Evolutionary conservation across 2,329 filamentous ascomycete species (phyloP), one percentile per base, ranked within the genome.

Genomic region (Apiospora saccharicola): DNA sequence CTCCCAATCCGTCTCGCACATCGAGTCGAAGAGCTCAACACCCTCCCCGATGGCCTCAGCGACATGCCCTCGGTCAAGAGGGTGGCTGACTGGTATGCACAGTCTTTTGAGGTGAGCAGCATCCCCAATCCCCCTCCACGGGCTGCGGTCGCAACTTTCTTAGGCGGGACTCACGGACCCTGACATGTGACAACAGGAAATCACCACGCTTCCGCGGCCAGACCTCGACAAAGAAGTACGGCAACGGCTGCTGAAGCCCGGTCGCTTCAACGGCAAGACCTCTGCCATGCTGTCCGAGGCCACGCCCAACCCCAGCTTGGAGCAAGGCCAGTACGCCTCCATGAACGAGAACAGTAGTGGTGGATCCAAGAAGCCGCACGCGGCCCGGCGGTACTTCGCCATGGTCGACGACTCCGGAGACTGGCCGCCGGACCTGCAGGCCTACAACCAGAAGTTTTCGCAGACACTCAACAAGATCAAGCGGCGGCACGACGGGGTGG

Each of bases 41-140:
- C 94, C 79, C 87, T 99, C 2, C 96, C 96, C 47, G 96, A 99
- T 88, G 96, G 96, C 71, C 90, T 99, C 74, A 98, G 94, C 82
- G 95, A 98, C 77, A 98, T 99, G 96, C 94, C 95, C 51, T 98
- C 96, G 14, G 98, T 99, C 77, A 92, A 92, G 82, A 94, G 92
- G 80, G 96, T 99, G 77, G 93, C 95, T 82, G 95, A 98, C 80
- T 99, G 96, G 96, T 99, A 99, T 83, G 96, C 96, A 75, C 96
- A 99, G 86, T 99, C 96, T 70, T 99, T 99, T 80, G 96, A 99
- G 91, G 95, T 98, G 89, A 78, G 89, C 81, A 67, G 71, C 19
- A 49, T 71, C 68, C 43, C 30, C 71, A 70, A 73, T 72, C 81
- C 82, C 77, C 26, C 26, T 34, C 51, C 51, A 14, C 14, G 7